These are phyloP conservation scores for Penicillium sp. DNA, from an alignment of 2,329 filamentous ascomycete species.

Conservation along the genomic window DNA sequence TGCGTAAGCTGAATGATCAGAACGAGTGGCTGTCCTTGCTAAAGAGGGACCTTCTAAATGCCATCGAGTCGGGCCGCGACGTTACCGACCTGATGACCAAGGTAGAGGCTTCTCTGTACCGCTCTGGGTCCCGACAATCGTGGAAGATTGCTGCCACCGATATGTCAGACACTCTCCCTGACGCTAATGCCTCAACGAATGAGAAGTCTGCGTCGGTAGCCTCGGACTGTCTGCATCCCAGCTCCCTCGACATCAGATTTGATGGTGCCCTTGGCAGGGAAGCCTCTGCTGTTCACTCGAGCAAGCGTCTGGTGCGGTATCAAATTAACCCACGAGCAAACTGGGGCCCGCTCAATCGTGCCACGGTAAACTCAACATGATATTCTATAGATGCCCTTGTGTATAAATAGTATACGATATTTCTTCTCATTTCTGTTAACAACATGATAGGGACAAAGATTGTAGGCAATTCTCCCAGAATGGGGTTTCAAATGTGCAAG, in stretches of 20 bases:
- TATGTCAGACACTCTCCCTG: too few relatives aligned
- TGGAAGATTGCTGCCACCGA: too few relatives aligned
- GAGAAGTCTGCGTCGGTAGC: background rate
- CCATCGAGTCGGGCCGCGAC: conserved; percentile 35
- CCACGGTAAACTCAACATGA: conserved; percentile 23
- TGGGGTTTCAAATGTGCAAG: too few relatives aligned
- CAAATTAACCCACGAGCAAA: conserved; percentile 87
- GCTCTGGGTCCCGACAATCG: conserved; percentile 29
- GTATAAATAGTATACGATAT: background rate
- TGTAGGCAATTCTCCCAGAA: too few relatives aligned
- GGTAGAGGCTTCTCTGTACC: conserved; percentile 46
- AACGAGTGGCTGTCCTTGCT: conserved; percentile 33
- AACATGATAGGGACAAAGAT: too few relatives aligned
- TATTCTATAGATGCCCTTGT: background rate
- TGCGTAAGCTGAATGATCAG: conserved; percentile 30
- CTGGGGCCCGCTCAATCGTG: conserved; percentile 77
- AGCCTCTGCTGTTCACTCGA: conserved; percentile 46
- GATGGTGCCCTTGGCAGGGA: conserved; percentile 75
- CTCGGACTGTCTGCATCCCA: conserved; percentile 27
- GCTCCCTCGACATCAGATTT: conserved; percentile 65
- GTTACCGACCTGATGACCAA: conserved; percentile 41
- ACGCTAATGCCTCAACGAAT: conserved; percentile 1
- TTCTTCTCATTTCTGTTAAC: too few relatives aligned
- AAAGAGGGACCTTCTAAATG: conserved; percentile 38
- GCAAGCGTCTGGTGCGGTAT: conserved; percentile 74